These are phyloP conservation scores for Stephania cephalantha DNA, from an alignment of 164 flowering plant genomes.

Conservation along the genomic window DNA sequence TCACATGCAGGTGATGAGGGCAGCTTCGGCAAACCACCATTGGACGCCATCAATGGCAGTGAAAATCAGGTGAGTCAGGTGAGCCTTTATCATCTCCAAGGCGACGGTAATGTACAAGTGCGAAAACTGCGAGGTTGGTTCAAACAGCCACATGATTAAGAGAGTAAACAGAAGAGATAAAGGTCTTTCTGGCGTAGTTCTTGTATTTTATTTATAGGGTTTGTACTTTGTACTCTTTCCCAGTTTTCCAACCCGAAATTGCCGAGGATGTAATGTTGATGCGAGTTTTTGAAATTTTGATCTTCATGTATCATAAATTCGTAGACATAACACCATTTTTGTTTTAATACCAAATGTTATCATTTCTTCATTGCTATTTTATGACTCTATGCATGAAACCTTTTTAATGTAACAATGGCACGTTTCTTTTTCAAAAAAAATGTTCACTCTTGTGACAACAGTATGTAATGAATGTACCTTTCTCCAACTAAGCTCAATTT, in stretches of 20 bases:
- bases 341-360: no score
- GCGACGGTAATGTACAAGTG: not conserved
- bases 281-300: no score
- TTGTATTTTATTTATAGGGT: not conserved
- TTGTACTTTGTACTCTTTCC: not conserved
- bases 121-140: not conserved
- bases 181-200: not conserved
- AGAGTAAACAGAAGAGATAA: not conserved
- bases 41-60: not conserved
- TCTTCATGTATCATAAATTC: no score
- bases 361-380: no score
- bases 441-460: no score
- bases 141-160: not conserved
- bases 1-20: not conserved
- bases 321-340: no score
- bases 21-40: not conserved
- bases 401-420: no score
- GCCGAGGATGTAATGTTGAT: no score
- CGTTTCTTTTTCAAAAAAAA: no score
- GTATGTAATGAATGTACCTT: not conserved
- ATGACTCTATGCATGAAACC: no score
- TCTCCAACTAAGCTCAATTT: not conserved
- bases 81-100: not conserved
- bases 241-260: not conserved
- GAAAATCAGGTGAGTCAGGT: not conserved